phyloP scores from a whole-genome alignment of 2,329 filamentous ascomycete genomes.

The Trichothecium roseum region DNA sequence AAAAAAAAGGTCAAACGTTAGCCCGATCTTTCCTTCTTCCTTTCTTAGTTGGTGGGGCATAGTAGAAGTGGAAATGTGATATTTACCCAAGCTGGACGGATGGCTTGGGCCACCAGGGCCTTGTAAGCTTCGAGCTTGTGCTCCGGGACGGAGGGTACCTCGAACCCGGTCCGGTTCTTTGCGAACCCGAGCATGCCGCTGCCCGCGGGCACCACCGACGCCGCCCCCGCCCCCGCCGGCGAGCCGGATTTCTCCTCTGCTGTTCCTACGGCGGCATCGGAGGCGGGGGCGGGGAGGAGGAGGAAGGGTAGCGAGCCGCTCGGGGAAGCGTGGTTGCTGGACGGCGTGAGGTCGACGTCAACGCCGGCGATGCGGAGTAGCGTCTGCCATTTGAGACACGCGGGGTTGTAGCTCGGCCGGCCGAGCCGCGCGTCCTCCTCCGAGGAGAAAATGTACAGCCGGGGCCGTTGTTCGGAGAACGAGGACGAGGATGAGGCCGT shows the following conservation, averaged over 20 bases:
- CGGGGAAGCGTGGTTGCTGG: conserved; percentile 89
- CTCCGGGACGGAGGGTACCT: conserved; percentile 10
- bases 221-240: conserved; percentile 30
- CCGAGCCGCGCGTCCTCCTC: conserved; percentile 50
- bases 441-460: conserved; percentile 65
- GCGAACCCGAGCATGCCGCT: conserved; percentile 59
- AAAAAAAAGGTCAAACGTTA: too few relatives aligned
- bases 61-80: too few relatives aligned
- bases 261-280: conserved; percentile 3
- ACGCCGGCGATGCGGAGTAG: conserved; percentile 71
- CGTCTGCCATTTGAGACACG: conserved; percentile 93
- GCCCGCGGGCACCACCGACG: conserved; percentile 33
- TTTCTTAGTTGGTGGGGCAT: background rate
- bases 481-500: background rate
- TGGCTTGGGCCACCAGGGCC: conserved; percentile 62
- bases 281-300: conserved; percentile 38
- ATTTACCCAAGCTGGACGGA: conserved; percentile 76
- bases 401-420: conserved; percentile 76
- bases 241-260: too few relatives aligned
- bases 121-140: conserved; percentile 64
- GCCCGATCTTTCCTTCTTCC: conserved; percentile 5
- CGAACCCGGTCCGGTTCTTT: conserved; percentile 28
- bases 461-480: conserved; percentile 26
- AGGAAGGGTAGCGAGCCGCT: conserved; percentile 84
- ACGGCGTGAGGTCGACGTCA: conserved; percentile 55